These are phyloP conservation scores for Fusarium sp. DNA, from an alignment of 2,329 filamentous ascomycete species.

Conservation along the genomic window DNA sequence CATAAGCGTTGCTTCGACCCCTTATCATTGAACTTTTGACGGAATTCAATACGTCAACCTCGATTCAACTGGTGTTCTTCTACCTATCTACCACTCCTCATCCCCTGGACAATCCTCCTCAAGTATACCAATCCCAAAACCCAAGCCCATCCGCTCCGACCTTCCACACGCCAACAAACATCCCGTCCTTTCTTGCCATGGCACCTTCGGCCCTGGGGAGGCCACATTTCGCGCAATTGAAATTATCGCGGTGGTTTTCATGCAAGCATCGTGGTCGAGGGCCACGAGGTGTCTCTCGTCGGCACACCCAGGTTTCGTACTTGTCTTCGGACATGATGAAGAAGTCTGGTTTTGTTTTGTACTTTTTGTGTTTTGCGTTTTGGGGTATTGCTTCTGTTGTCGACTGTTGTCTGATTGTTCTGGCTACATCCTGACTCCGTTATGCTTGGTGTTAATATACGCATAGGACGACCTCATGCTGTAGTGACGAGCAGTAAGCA, in stretches of 20 bases:
- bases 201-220: no score
- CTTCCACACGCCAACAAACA: no score
- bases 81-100: not conserved
- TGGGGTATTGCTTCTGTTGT: not conserved
- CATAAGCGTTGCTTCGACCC: no score
- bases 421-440: not conserved
- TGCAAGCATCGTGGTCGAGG: no score
- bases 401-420: not conserved
- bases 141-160: no score
- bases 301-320: no score
- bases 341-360: not conserved
- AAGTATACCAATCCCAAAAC: no score
- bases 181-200: no score
- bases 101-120: no score
- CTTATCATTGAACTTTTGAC: not conserved
- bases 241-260: no score
- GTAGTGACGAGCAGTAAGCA: not conserved
- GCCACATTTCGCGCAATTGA: no score
- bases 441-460: not conserved
- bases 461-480: not conserved
- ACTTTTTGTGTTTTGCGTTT: fast-evolving
- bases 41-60: fast-evolving
- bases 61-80: not conserved
- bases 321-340: fast-evolving
- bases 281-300: no score